These are phyloP conservation scores for Helianthus tuberosus DNA, from an alignment of 129 eudicot genomes.

Conservation along the genomic window DNA sequence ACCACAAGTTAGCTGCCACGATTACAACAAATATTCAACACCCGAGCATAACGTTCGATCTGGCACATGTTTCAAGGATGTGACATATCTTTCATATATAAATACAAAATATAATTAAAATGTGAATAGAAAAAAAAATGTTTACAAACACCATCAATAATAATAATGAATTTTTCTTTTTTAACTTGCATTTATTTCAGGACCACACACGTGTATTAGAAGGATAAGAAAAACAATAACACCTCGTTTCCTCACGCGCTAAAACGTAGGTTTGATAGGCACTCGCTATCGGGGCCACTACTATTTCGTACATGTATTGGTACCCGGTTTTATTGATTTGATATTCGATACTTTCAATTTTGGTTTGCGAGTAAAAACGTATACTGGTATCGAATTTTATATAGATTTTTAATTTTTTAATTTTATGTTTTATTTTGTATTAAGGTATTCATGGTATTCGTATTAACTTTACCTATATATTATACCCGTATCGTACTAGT, in stretches of 20 bases:
- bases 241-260: constrained; percentile 20
- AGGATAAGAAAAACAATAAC: constrained; percentile 2
- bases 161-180: neutral
- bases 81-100: neutral
- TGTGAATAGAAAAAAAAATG: neutral
- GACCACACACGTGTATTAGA: constrained; percentile 31
- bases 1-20: constrained; percentile 7
- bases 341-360: too few species aligned
- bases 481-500: too few species aligned
- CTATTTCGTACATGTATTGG: too few species aligned
- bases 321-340: too few species aligned
- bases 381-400: too few species aligned
- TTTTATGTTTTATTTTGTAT: too few species aligned
- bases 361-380: too few species aligned
- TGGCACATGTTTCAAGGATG: neutral
- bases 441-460: too few species aligned
- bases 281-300: neutral
- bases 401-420: too few species aligned
- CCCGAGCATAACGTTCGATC: neutral
- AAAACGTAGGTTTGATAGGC: neutral
- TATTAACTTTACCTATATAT: too few species aligned
- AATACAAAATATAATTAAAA: neutral
- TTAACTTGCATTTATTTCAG: neutral
- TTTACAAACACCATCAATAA: neutral
- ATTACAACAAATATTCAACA: neutral